These are phyloP conservation scores for Ophiocordyceps camponoti-floridani DNA, from an alignment of 2,329 filamentous ascomycete genomes.

Conservation along the genomic window DNA sequence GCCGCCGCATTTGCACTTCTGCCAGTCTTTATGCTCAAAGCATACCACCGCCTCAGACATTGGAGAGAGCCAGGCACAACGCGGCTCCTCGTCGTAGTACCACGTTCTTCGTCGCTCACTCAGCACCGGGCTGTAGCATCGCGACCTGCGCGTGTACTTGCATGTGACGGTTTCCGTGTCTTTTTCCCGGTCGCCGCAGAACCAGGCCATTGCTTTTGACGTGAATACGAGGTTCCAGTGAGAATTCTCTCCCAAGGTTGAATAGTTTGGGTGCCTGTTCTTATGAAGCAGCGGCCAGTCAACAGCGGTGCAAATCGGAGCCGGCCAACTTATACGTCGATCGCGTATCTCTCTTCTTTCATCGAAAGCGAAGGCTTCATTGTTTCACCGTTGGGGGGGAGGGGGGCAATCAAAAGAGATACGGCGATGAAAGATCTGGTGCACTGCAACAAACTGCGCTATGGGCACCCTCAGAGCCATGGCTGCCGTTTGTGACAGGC, in stretches of 20 bases:
- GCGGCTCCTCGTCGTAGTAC: background rate
- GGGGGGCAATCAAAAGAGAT: background rate
- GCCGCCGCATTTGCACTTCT: background rate
- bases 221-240: background rate
- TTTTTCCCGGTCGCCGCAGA: background rate
- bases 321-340: background rate
- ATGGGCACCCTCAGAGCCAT: background rate
- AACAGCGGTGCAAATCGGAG: background rate
- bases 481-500: too few species aligned
- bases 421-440: background rate
- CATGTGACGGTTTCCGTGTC: background rate
- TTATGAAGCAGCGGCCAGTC: background rate
- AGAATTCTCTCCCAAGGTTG: background rate
- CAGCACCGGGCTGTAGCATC: background rate
- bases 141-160: background rate
- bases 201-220: background rate
- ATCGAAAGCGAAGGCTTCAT: too few species aligned
- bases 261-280: background rate
- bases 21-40: background rate
- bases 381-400: too few species aligned
- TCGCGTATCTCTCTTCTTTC: background rate
- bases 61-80: background rate
- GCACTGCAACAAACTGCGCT: background rate
- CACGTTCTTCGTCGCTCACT: background rate
- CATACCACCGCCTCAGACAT: background rate